Percentiles rank a stretch among this genome's conserved stretches.
Evolutionary conservation across 176 grass and related monocot genomes (phyloP).

Genomic region (Luzula sylvatica): DNA sequence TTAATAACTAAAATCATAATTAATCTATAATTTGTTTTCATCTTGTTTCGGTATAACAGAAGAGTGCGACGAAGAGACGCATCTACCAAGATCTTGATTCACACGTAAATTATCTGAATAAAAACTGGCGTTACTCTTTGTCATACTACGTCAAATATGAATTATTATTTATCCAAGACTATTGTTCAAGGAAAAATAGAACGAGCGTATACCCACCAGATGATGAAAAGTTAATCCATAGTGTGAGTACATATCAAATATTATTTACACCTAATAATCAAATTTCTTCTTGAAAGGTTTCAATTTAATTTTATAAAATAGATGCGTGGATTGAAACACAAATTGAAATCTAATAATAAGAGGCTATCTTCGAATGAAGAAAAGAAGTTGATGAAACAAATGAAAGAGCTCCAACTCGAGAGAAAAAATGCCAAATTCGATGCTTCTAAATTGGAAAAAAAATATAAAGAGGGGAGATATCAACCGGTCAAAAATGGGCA

Average conservation of each 20-base stretch:
- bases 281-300: background rate
- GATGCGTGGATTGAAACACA: background rate
- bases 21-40: no score
- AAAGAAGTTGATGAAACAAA: no score
- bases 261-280: background rate
- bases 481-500: no score
- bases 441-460: background rate
- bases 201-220: no score
- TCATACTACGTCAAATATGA: background rate
- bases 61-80: no score
- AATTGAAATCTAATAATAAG: background rate
- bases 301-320: background rate
- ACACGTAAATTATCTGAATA: no score
- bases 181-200: no score
- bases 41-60: no score
- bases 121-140: no score
- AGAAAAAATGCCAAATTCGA: background rate
- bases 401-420: background rate
- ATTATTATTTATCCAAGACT: background rate
- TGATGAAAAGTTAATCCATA: background rate
- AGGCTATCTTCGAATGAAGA: background rate
- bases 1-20: no score
- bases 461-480: background rate
- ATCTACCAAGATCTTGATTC: no score
- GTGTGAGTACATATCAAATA: no score